Conservation (phyloP, 1,284 basidiomycete genomes). For the Entoloma clypeatum region DNA sequence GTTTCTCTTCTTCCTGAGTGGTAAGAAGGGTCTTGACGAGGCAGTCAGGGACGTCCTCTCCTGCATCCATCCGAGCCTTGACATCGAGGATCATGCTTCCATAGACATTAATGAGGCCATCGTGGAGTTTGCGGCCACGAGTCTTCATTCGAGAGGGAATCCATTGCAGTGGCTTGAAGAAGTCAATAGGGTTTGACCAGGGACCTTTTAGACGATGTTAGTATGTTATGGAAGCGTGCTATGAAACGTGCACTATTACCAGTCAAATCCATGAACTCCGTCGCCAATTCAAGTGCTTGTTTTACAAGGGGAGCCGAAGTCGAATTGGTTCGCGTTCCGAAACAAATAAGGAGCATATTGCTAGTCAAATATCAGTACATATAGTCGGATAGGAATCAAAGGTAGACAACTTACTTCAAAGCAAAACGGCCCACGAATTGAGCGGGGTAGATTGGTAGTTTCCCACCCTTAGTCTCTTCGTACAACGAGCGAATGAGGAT, state of each 20-base stretch:
- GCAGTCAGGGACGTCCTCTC: slow-evolving; percentile 31
- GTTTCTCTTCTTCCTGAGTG: slow-evolving; percentile 31
- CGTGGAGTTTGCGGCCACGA: slow-evolving; percentile 32
- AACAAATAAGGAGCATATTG: slow-evolving; percentile 36
- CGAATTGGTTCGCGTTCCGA: slow-evolving; percentile 32
- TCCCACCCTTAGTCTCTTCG: slow-evolving; percentile 27
- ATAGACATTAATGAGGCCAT: slow-evolving; percentile 31
- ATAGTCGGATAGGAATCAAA: slow-evolving; percentile 1
- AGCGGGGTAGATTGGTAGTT: slow-evolving; percentile 34
- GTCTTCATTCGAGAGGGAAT: slow-evolving; percentile 31
- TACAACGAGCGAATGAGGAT: slow-evolving; percentile 34
- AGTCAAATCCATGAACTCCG: slow-evolving; percentile 37
- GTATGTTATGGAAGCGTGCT: not conserved
- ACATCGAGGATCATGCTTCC: slow-evolving; percentile 28
- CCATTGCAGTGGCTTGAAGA: slow-evolving; percentile 34
- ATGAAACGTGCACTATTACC: slow-evolving; percentile 7
- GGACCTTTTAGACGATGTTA: slow-evolving; percentile 28
- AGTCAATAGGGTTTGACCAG: slow-evolving; percentile 39
- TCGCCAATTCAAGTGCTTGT: slow-evolving; percentile 28
- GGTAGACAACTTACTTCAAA: slow-evolving; percentile 28
- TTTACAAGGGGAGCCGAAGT: slow-evolving; percentile 31
- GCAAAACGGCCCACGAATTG: slow-evolving; percentile 28
- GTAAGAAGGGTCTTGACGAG: slow-evolving; percentile 37
- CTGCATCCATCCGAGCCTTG: slow-evolving; percentile 25
- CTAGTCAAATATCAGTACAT: slow-evolving; percentile 14